Conservation (phyloP, 495 filamentous ascomycete species). For the Copromyces sp. region DNA sequence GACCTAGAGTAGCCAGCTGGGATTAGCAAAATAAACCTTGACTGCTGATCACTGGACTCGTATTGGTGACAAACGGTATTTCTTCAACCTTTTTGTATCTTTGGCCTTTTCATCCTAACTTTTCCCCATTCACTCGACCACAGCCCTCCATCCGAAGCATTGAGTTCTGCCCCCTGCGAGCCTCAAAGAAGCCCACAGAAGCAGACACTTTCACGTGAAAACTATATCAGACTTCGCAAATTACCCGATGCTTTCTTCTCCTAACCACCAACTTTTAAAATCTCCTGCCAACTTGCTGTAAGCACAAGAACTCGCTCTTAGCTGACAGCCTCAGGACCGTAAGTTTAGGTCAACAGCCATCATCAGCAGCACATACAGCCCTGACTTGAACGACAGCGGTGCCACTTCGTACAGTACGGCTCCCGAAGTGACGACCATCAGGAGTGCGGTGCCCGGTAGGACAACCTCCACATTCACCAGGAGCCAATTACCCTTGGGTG, state of each 20-base stretch:
- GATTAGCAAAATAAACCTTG: background rate
- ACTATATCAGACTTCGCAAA: background rate
- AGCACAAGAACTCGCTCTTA: background rate
- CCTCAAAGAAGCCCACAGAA: background rate
- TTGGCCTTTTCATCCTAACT: background rate
- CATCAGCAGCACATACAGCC: conserved; percentile 20
- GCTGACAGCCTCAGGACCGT: background rate
- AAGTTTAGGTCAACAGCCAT: background rate
- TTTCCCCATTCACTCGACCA: background rate
- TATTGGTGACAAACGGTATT: background rate
- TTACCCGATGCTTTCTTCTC: background rate
- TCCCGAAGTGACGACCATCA: conserved; percentile 33
- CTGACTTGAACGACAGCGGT: conserved; percentile 24
- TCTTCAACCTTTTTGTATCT: background rate
- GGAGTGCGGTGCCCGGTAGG: conserved; percentile 41
- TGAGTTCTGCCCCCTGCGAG: background rate
- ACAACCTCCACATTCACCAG: conserved; percentile 40
- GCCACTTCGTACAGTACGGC: conserved; percentile 13
- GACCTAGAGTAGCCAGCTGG: background rate
- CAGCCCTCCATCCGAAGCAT: background rate
- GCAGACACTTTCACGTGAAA: background rate
- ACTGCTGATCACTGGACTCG: background rate
- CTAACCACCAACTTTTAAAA: background rate
- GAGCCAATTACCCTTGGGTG: conserved; percentile 13
- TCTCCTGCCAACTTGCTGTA: background rate